phyloP scores from a whole-genome alignment of 2,329 filamentous ascomycete species.

The Aureobasidium sp. region DNA sequence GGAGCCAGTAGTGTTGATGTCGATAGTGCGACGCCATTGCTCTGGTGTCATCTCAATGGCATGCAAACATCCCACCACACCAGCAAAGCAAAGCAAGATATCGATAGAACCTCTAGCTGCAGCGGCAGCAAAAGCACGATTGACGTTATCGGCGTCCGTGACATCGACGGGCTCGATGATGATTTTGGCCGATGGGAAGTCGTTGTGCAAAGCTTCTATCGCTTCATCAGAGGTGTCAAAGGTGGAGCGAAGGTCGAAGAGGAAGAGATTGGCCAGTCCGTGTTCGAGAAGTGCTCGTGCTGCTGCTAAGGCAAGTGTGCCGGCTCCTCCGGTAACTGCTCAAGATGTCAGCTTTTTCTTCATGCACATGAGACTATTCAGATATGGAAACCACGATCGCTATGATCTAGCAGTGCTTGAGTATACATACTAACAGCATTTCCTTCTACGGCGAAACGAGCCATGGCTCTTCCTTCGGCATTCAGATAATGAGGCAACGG shows the following conservation, averaged over 20 bases:
- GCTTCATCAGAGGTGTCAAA: conserved; percentile 32
- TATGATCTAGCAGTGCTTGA: not conserved
- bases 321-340: conserved; percentile 59
- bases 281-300: conserved; percentile 62
- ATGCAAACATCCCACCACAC: conserved; percentile 57
- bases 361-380: no score
- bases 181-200: conserved; percentile 51
- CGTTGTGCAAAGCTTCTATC: conserved; percentile 41
- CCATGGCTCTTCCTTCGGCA: conserved; percentile 36
- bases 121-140: conserved; percentile 36
- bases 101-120: conserved; percentile 45
- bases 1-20: conserved; percentile 64
- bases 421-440: conserved; percentile 44
- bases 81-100: conserved; percentile 58
- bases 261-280: conserved; percentile 50
- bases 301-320: conserved; percentile 53
- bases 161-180: conserved; percentile 51
- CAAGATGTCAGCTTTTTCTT: not conserved
- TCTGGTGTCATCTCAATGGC: conserved; percentile 52
- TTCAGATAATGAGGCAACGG: conserved; percentile 38
- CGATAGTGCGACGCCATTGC: conserved; percentile 57
- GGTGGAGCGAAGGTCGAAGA: conserved; percentile 52
- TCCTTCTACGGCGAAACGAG: conserved; percentile 46
- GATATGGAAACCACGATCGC: no score
- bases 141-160: conserved; percentile 45